phyloP scores from a whole-genome alignment of 345 rosid species.

The Eutrema heterophyllum region DNA sequence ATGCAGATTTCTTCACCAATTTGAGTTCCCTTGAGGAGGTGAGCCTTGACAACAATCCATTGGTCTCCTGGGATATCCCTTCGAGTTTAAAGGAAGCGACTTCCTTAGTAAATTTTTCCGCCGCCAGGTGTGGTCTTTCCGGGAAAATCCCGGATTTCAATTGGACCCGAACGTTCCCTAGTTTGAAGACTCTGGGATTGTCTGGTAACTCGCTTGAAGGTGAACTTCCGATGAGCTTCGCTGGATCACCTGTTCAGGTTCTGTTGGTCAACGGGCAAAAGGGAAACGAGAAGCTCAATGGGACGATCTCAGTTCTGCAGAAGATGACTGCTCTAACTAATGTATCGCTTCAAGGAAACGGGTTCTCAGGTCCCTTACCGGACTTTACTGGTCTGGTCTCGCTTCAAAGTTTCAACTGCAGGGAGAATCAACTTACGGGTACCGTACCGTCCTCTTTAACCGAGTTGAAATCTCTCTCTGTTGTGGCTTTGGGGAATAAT shows the following conservation, averaged over 20 bases:
- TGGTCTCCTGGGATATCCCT: conserved; percentile 46
- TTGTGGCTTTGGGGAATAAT: conserved; percentile 53
- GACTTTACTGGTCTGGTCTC: conserved; percentile 32
- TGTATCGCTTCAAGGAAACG: conserved; percentile 45
- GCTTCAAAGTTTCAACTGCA: conserved; percentile 33
- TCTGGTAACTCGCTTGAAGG: conserved; percentile 40
- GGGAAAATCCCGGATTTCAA: conserved; percentile 46
- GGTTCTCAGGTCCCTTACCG: conserved; percentile 55
- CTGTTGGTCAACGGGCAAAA: conserved; percentile 46
- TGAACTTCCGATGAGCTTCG: conserved; percentile 37
- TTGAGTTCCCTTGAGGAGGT: conserved; percentile 32
- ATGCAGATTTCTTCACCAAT: conserved; percentile 44
- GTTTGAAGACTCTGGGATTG: conserved; percentile 34
- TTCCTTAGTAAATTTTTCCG: conserved; percentile 38
- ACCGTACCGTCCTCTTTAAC: conserved; percentile 46
- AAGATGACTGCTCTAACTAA: conserved; percentile 47
- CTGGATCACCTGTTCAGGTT: conserved; percentile 19
- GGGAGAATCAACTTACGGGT: conserved; percentile 71
- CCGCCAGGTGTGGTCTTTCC: conserved; percentile 30
- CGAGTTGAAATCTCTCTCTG: conserved; percentile 28
- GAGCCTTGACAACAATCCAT: conserved; percentile 37
- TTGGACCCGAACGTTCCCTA: conserved; percentile 29
- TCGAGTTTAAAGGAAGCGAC: conserved; percentile 33
- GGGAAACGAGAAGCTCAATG: conserved; percentile 28
- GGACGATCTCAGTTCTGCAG: conserved; percentile 42